phyloP scores from a whole-genome alignment of 2,329 filamentous ascomycete genomes.

The Xylaria multiplex region DNA sequence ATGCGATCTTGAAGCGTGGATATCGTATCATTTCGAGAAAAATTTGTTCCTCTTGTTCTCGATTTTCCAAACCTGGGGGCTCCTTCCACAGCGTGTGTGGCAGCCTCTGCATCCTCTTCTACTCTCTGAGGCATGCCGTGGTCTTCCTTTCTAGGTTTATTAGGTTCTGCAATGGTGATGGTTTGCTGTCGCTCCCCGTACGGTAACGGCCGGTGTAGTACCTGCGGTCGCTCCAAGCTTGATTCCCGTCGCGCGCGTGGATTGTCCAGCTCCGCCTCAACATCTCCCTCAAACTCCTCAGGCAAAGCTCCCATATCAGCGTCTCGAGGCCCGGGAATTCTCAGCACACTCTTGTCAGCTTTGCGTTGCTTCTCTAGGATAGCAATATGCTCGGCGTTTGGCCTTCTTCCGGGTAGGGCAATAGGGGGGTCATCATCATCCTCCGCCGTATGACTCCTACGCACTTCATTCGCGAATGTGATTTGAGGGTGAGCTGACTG shows the following conservation, averaged over 20 bases:
- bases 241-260: slow-evolving; percentile 50
- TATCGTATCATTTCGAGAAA: slow-evolving; percentile 51
- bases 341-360: slow-evolving; percentile 75
- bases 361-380: slow-evolving; percentile 88
- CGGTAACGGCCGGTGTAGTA: slow-evolving; percentile 28
- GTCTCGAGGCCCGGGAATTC: slow-evolving; percentile 91
- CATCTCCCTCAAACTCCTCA: slow-evolving; percentile 56
- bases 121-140: slow-evolving; percentile 49
- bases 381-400: slow-evolving; percentile 83
- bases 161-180: slow-evolving; percentile 75
- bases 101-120: slow-evolving; percentile 56
- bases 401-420: slow-evolving; percentile 62
- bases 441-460: slow-evolving; percentile 62
- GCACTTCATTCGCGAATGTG: slow-evolving; percentile 65
- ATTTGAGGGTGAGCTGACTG: slow-evolving; percentile 58
- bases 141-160: slow-evolving; percentile 53
- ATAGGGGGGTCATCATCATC: slow-evolving; percentile 57
- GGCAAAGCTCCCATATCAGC: slow-evolving; percentile 85
- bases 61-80: slow-evolving; percentile 58
- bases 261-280: slow-evolving; percentile 44
- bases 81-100: slow-evolving; percentile 53
- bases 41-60: slow-evolving; percentile 52
- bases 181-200: slow-evolving; percentile 59
- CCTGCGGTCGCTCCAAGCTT: slow-evolving; percentile 39
- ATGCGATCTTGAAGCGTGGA: slow-evolving; percentile 28